These are phyloP conservation scores for Rauvolfia tetraphylla DNA, from an alignment of 257 asterid genomes.

Conservation along the genomic window DNA sequence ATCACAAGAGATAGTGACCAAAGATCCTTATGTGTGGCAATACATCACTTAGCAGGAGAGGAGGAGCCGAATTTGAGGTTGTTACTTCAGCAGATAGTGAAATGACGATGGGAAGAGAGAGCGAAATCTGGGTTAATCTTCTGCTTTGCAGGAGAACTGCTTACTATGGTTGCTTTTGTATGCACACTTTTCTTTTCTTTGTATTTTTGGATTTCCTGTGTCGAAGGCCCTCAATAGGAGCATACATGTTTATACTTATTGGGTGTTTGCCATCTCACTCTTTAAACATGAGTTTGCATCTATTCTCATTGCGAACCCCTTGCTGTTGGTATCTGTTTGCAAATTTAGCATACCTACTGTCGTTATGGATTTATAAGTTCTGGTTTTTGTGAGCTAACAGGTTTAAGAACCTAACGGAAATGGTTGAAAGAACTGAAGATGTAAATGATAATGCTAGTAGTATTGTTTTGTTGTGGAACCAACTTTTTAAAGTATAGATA, in stretches of 20 bases:
- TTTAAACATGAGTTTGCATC: neutral
- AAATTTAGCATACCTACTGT: too few species aligned
- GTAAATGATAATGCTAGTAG: too few species aligned
- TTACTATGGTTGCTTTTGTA: neutral
- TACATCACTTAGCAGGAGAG: conserved; percentile 6
- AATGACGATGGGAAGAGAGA: neutral
- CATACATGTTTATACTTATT: neutral
- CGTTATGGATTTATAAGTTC: too few species aligned
- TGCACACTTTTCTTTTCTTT: neutral
- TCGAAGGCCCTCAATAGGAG: neutral
- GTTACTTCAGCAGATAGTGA: neutral
- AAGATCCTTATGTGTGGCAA: neutral
- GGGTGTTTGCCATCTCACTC: neutral
- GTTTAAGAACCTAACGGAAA: too few species aligned
- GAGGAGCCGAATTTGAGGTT: neutral
- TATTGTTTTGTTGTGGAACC: too few species aligned
- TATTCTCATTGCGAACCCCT: neutral
- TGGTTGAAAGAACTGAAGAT: too few species aligned
- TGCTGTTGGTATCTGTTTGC: neutral
- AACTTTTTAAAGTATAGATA: too few species aligned
- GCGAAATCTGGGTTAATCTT: neutral
- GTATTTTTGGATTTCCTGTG: neutral
- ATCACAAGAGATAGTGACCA: conserved; percentile 3
- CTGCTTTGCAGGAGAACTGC: neutral
- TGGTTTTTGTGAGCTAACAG: too few species aligned